These are phyloP conservation scores for Polyporus arcularius DNA, from an alignment of 768 basidiomycete genomes.

Conservation along the genomic window DNA sequence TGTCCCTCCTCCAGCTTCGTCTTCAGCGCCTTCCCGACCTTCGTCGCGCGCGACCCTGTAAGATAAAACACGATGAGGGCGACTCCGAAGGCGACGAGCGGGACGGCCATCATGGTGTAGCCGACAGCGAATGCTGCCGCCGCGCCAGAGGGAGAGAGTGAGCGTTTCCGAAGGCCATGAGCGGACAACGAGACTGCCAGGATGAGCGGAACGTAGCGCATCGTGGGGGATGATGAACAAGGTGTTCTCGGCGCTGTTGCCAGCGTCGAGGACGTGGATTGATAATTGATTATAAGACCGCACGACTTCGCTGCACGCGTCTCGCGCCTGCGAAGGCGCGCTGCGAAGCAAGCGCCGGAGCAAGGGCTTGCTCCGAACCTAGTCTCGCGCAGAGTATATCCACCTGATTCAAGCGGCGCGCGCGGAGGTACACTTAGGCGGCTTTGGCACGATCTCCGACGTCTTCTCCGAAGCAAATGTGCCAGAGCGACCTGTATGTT, in stretches of 20 bases:
- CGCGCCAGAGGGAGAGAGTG: constrained; percentile 78
- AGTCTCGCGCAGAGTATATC: no score
- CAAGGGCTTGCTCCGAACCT: no score
- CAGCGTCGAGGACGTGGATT: neutral
- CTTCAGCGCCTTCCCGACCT: constrained; percentile 79
- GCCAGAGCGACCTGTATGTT: no score
- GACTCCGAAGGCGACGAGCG: constrained; percentile 61
- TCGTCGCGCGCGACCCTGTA: constrained; percentile 80
- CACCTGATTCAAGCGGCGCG: no score
- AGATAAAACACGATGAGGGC: constrained; percentile 79
- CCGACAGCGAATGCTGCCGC: constrained; percentile 77
- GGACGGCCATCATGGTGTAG: constrained; percentile 69
- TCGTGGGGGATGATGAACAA: no score
- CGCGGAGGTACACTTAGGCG: no score
- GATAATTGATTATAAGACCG: neutral
- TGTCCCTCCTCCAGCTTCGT: constrained; percentile 77
- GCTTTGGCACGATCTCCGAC: no score
- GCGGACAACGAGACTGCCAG: constrained; percentile 56
- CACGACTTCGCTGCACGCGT: neutral
- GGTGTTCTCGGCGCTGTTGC: neutral
- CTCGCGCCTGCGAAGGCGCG: no score
- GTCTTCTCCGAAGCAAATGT: no score
- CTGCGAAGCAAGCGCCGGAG: no score
- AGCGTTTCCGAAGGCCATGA: constrained; percentile 74
- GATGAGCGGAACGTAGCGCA: constrained; percentile 9